These are phyloP conservation scores for Spathaspora arborariae DNA, from an alignment of 805 yeast genomes.

Conservation along the genomic window DNA sequence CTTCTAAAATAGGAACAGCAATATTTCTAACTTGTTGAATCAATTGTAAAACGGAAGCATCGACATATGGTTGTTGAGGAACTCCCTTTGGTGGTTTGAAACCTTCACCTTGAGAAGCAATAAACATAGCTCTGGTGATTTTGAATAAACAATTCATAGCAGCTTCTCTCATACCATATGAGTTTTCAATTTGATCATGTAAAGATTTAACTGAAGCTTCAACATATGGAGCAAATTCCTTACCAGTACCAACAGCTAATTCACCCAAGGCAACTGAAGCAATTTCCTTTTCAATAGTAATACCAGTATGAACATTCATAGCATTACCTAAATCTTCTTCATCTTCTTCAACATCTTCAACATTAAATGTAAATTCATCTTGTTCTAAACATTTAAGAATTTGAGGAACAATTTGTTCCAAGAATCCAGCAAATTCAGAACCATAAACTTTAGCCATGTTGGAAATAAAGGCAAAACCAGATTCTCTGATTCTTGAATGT, in stretches of 20 bases:
- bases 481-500: constrained; percentile 84
- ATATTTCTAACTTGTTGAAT: constrained; percentile 64
- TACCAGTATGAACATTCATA: constrained; percentile 83
- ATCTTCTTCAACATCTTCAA: constrained; percentile 44
- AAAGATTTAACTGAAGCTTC: constrained; percentile 63
- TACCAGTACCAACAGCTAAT: constrained; percentile 82
- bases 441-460: constrained; percentile 95
- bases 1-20: constrained; percentile 59
- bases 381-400: constrained; percentile 80
- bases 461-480: constrained; percentile 90
- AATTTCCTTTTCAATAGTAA: constrained; percentile 92
- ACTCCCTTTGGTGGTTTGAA: constrained; percentile 59
- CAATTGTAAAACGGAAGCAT: constrained; percentile 52
- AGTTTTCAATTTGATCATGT: constrained; percentile 72
- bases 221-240: constrained; percentile 72
- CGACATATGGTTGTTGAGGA: constrained; percentile 57
- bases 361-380: constrained; percentile 73
- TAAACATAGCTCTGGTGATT: constrained; percentile 67
- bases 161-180: constrained; percentile 88
- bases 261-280: constrained; percentile 90
- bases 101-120: constrained; percentile 45
- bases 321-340: constrained; percentile 56
- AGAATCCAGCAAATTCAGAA: constrained; percentile 80
- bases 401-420: constrained; percentile 78
- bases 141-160: constrained; percentile 83